Percentiles rank a stretch among this genome's conserved stretches.
Evolutionary conservation across 2,329 filamentous ascomycete species (phyloP).

Genomic region (Ophiostoma quercus): DNA sequence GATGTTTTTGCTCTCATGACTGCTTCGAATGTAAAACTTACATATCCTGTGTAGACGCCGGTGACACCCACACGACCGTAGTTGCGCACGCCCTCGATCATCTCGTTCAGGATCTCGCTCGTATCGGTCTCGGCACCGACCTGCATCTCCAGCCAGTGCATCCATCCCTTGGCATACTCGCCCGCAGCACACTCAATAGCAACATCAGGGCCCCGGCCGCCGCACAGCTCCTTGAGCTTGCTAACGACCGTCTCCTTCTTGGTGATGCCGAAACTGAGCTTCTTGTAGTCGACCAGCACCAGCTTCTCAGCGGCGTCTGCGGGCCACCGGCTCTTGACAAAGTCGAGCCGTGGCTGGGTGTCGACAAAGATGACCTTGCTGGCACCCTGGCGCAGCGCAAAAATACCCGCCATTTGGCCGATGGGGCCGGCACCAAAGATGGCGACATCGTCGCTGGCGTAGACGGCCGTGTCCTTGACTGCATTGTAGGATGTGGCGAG

Average conservation of each 20-base stretch:
- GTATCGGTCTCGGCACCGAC: slow-evolving; percentile 77
- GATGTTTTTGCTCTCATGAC: background rate
- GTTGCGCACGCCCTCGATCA: slow-evolving; percentile 67
- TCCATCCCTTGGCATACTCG: slow-evolving; percentile 58
- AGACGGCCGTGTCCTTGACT: slow-evolving; percentile 78
- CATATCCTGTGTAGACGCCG: slow-evolving; percentile 60
- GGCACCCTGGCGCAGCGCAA: slow-evolving; percentile 69
- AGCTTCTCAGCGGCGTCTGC: slow-evolving; percentile 48
- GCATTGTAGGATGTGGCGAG: slow-evolving; percentile 73
- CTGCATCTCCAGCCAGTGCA: slow-evolving; percentile 53
- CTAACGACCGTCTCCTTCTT: slow-evolving; percentile 58
- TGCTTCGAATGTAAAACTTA: slow-evolving; percentile 34
- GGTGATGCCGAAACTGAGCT: slow-evolving; percentile 53
- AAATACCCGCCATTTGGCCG: slow-evolving; percentile 76
- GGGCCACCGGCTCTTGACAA: slow-evolving; percentile 57
- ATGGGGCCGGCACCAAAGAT: slow-evolving; percentile 84
- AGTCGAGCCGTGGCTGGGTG: slow-evolving; percentile 63
- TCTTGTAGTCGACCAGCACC: slow-evolving; percentile 63
- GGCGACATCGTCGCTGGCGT: slow-evolving; percentile 68
- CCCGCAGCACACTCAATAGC: slow-evolving; percentile 61
- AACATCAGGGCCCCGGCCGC: slow-evolving; percentile 66
- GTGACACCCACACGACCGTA: slow-evolving; percentile 73
- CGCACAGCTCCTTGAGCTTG: slow-evolving; percentile 67
- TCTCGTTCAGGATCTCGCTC: slow-evolving; percentile 73
- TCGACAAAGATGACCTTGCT: slow-evolving; percentile 74